phyloP scores from a whole-genome alignment of 441 rosid genomes.

The Gossypium trilobum region DNA sequence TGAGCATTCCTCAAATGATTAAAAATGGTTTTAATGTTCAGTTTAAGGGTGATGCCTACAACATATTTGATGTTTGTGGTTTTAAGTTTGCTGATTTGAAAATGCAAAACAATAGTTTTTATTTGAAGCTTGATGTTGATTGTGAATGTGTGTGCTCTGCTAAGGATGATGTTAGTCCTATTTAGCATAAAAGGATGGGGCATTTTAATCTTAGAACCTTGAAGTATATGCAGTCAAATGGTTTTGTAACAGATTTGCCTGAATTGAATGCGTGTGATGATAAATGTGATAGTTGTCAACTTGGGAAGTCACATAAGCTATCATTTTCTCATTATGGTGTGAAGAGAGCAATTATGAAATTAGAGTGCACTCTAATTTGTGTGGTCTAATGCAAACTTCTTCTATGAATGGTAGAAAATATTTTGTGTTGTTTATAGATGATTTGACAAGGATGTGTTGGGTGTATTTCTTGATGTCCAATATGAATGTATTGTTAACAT shows the following conservation, averaged over 20 bases:
- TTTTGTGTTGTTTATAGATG: background rate
- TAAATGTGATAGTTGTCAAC: background rate
- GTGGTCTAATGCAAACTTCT: background rate
- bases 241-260: background rate
- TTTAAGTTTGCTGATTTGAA: too few species aligned
- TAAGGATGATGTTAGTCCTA: background rate
- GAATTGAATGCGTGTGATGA: background rate
- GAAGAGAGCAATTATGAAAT: background rate
- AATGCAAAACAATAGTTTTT: too few species aligned
- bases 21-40: background rate
- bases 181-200: background rate
- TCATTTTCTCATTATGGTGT: background rate
- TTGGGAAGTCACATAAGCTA: background rate
- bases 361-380: background rate
- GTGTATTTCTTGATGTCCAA: background rate
- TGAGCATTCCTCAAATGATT: too few species aligned
- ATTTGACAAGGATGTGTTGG: background rate
- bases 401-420: background rate
- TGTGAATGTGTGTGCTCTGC: background rate
- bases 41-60: background rate
- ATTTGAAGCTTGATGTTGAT: background rate
- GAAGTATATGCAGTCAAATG: background rate
- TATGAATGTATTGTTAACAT: background rate
- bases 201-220: background rate
- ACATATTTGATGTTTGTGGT: background rate